Conservation (phyloP, 129 eudicot species). For the Cynara cardunculus region DNA sequence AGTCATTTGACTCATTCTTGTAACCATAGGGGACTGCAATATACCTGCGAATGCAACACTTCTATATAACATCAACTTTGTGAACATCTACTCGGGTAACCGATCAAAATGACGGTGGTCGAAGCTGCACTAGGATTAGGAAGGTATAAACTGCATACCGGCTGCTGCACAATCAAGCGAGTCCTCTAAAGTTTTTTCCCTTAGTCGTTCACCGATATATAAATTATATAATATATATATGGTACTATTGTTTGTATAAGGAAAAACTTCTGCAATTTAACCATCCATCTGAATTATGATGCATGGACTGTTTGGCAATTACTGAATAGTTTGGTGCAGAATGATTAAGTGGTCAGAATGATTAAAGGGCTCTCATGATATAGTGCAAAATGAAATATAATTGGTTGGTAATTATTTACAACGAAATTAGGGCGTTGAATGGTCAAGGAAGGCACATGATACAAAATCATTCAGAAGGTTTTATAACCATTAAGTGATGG, state of each 20-base stretch:
- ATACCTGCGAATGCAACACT: constrained; percentile 93
- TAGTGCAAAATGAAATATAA: too few species aligned
- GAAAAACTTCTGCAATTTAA: neutral
- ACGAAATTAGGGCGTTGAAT: too few species aligned
- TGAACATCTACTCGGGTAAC: constrained; percentile 66
- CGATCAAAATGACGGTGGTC: constrained; percentile 31
- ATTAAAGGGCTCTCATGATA: too few species aligned
- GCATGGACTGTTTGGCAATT: too few species aligned
- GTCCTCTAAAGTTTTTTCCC: constrained; percentile 3
- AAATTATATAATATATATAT: constrained; percentile 1
- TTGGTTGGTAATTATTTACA: too few species aligned
- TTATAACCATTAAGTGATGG: too few species aligned
- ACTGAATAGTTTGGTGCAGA: too few species aligned
- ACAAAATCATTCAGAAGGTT: too few species aligned
- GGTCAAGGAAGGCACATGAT: too few species aligned
- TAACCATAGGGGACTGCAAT: constrained; percentile 77
- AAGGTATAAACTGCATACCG: neutral
- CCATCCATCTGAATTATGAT: neutral
- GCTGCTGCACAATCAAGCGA: constrained; percentile 12
- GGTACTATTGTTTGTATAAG: constrained; percentile 6
- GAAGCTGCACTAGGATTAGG: neutral
- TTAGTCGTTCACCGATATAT: neutral
- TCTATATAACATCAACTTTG: constrained; percentile 68
- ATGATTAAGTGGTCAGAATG: too few species aligned
- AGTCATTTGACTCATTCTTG: neutral